Percentiles rank a stretch among this genome's conserved stretches.
phyloP scores from a whole-genome alignment of 768 basidiomycete species.

The Pholiota molesta region DNA sequence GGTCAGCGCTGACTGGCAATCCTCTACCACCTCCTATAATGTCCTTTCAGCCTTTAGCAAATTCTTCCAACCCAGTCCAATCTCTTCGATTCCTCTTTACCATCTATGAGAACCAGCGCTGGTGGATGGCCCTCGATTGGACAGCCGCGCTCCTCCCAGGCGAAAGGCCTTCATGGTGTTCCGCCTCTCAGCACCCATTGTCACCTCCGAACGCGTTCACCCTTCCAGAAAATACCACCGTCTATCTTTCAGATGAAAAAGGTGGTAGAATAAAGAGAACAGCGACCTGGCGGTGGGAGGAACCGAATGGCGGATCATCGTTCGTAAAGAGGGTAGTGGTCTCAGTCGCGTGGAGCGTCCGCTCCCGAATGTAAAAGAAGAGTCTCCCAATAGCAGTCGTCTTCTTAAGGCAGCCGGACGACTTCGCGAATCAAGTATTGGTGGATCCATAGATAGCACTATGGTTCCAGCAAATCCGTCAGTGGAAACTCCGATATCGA shows the following conservation, averaged over 20 bases:
- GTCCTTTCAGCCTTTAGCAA: slow-evolving; percentile 35
- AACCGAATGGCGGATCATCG: slow-evolving; percentile 88
- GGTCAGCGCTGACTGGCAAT: slow-evolving; percentile 56
- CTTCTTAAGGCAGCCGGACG: slow-evolving; percentile 59
- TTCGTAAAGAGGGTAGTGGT: slow-evolving; percentile 56
- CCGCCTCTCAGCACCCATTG: slow-evolving; percentile 56
- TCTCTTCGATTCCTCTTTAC: slow-evolving; percentile 82
- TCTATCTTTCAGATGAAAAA: slow-evolving; percentile 54
- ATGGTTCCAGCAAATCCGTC: slow-evolving; percentile 15
- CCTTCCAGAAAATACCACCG: slow-evolving; percentile 63
- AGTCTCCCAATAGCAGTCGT: slow-evolving; percentile 42
- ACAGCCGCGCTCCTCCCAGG: slow-evolving; percentile 88
- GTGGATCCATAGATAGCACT: slow-evolving; percentile 12
- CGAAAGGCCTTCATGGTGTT: slow-evolving; percentile 90
- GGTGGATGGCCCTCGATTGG: slow-evolving; percentile 99
- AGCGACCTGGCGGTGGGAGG: slow-evolving; percentile 89
- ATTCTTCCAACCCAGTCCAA: slow-evolving; percentile 37
- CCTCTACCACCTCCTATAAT: slow-evolving; percentile 47
- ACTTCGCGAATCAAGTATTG: slow-evolving; percentile 39
- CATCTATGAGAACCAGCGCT: slow-evolving; percentile 93
- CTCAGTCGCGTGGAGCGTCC: slow-evolving; percentile 61
- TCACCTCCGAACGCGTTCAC: slow-evolving; percentile 72
- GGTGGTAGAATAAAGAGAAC: slow-evolving; percentile 63
- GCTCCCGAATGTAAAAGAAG: slow-evolving; percentile 54
- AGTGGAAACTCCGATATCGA: slow-evolving; percentile 21